Conservation (phyloP, 163 green algal species). For the Chlamydomonas reinhardtii region DNA sequence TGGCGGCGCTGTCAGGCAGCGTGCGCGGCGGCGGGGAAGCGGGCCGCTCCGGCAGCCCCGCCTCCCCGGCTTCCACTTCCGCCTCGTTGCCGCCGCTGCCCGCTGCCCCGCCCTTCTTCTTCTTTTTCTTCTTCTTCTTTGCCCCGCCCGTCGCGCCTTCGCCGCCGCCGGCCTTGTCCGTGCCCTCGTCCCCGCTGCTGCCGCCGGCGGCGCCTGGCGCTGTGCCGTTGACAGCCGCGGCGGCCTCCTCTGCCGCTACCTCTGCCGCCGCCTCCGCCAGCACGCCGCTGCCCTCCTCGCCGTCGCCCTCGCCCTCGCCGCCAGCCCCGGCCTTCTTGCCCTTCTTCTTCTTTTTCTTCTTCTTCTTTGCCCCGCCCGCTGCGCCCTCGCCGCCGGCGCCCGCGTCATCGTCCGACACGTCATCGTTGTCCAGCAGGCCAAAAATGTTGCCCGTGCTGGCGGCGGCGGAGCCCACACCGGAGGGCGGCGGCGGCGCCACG, state of each 20-base stretch:
- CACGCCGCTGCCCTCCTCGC: not conserved
- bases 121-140: slow-evolving; percentile 50
- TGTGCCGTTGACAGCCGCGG: not conserved
- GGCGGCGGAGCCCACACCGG: not conserved
- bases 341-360: slow-evolving; percentile 57
- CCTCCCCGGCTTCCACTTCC: not conserved
- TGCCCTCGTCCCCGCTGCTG: slow-evolving; percentile 20
- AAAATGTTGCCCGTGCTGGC: slow-evolving; percentile 24
- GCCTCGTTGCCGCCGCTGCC: not conserved
- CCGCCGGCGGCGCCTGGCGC: not conserved
- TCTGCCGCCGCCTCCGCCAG: not conserved
- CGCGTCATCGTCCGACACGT: slow-evolving; percentile 22
- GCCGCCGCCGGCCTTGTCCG: not conserved
- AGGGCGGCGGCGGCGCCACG: not conserved
- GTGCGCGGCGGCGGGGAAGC: not conserved
- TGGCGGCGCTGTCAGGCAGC: not conserved
- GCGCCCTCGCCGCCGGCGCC: not conserved
- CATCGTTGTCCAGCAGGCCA: slow-evolving; percentile 29
- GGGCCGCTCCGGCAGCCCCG: not conserved
- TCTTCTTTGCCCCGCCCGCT: slow-evolving; percentile 20
- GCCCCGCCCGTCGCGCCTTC: not conserved
- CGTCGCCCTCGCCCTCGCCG: not conserved
- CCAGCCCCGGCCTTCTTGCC: slow-evolving; percentile 20
- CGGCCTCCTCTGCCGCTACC: not conserved
- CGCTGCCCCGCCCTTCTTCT: slow-evolving; percentile 16